A percentile compares a stretch with the other conserved stretches of the same genome.
phyloP scores from a whole-genome alignment of 345 rosid genomes.

The Toxicodendron radicans region DNA sequence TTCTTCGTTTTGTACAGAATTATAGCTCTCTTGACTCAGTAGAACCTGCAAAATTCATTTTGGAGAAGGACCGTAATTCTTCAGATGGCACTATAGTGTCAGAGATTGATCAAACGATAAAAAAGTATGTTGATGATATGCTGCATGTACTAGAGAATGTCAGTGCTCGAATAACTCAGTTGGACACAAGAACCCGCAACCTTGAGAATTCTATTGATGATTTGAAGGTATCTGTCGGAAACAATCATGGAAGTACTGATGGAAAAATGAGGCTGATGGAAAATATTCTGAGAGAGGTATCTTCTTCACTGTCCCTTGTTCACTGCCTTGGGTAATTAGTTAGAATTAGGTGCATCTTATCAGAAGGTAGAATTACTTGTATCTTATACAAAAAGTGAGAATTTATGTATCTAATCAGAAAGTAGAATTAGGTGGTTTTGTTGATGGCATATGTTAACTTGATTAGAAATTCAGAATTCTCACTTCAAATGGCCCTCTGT shows the following conservation, averaged over 20 bases:
- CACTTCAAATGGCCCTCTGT: neutral
- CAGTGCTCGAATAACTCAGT: slow-evolving; percentile 72
- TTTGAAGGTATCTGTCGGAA: slow-evolving; percentile 74
- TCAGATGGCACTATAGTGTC: slow-evolving; percentile 42
- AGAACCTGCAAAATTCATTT: slow-evolving; percentile 54
- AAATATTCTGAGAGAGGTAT: slow-evolving; percentile 81
- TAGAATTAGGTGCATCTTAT: neutral
- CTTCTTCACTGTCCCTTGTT: slow-evolving; percentile 6
- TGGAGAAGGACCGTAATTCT: slow-evolving; percentile 52
- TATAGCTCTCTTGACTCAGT: slow-evolving; percentile 65
- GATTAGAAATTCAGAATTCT: neutral
- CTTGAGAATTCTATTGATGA: slow-evolving; percentile 81
- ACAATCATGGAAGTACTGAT: slow-evolving; percentile 74
- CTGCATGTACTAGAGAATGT: slow-evolving; percentile 68
- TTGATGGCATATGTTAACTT: neutral
- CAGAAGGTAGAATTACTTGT: too few relatives aligned
- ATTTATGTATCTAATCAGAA: too few relatives aligned
- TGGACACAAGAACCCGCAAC: slow-evolving; percentile 69
- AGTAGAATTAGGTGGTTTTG: neutral
- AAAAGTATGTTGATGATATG: slow-evolving; percentile 70
- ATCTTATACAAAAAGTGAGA: too few relatives aligned
- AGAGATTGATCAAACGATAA: slow-evolving; percentile 71
- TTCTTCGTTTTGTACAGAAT: slow-evolving; percentile 36
- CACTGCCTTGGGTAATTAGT: neutral
- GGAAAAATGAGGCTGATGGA: slow-evolving; percentile 87